Conservation (phyloP, 2,329 filamentous ascomycete genomes). For the Arachnopeziza araneosa region DNA sequence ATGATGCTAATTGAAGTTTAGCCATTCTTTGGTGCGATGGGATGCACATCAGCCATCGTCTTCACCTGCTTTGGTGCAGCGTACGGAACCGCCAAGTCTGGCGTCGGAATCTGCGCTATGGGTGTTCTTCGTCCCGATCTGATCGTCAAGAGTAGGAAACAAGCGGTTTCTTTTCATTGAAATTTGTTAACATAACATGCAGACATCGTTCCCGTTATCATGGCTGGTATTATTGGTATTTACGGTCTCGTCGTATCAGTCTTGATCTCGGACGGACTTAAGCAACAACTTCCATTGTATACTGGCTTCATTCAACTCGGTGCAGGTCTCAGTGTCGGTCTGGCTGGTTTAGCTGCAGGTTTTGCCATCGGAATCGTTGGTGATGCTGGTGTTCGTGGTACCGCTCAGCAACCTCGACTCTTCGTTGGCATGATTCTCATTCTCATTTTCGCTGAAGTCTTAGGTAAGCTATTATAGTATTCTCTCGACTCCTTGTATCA, state of each 20-base stretch:
- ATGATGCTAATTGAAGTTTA: constrained; percentile 33
- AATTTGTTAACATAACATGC: constrained; percentile 16
- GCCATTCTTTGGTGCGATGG: constrained; percentile 96
- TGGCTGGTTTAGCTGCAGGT: constrained; percentile 76
- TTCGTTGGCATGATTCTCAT: constrained; percentile 79
- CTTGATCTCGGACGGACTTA: constrained; percentile 74
- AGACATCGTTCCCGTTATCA: constrained; percentile 99
- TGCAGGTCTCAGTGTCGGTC: constrained; percentile 75
- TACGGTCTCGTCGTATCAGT: constrained; percentile 88
- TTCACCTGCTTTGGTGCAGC: constrained; percentile 96
- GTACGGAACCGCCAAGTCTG: constrained; percentile 98
- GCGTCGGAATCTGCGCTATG: constrained; percentile 97
- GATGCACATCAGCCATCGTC: constrained; percentile 89
- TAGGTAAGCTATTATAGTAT: constrained; percentile 49
- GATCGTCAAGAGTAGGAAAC: constrained; percentile 92
- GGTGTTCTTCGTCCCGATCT: constrained; percentile 96
- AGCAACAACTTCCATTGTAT: constrained; percentile 67
- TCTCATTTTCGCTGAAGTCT: constrained; percentile 80
- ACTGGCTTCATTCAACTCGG: constrained; percentile 83
- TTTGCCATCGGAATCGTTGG: constrained; percentile 86
- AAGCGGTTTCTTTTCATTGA: neutral
- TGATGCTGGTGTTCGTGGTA: constrained; percentile 83
- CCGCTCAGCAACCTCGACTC: constrained; percentile 61
- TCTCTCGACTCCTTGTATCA: neutral
- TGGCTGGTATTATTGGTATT: constrained; percentile 99